Evolutionary conservation across 2,329 filamentous ascomycete species (phyloP).

Genomic region (Fusarium subtropicale): DNA sequence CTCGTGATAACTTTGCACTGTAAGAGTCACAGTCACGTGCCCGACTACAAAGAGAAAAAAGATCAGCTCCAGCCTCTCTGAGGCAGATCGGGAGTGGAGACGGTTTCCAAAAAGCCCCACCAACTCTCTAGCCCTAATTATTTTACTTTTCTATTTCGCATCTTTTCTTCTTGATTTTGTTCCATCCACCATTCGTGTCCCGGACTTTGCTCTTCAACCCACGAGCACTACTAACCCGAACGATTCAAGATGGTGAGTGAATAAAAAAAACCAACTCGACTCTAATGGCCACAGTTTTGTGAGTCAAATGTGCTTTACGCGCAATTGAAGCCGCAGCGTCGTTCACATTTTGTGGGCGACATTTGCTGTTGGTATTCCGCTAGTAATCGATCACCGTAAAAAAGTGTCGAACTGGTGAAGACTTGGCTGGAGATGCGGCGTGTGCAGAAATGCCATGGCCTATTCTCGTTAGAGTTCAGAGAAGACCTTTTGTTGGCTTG

Average conservation of each 20-base stretch:
- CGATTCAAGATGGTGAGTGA: slow-evolving; percentile 58
- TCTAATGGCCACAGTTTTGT: slow-evolving; percentile 56
- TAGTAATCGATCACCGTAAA: slow-evolving; percentile 42
- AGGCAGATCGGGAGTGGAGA: neutral
- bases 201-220: slow-evolving; percentile 52
- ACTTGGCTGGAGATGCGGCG: slow-evolving; percentile 72
- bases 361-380: slow-evolving; percentile 52
- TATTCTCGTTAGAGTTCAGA: slow-evolving; percentile 91
- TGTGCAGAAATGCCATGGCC: slow-evolving; percentile 67
- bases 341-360: slow-evolving; percentile 41
- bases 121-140: slow-evolving; percentile 54
- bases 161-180: slow-evolving; percentile 46
- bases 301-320: slow-evolving; percentile 51
- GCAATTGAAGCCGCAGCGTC: slow-evolving; percentile 52
- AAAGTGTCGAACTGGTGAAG: slow-evolving; percentile 61
- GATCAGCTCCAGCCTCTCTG: slow-evolving; percentile 15
- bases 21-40: slow-evolving; percentile 40
- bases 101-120: neutral
- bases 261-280: slow-evolving; percentile 47
- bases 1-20: slow-evolving; percentile 24
- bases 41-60: neutral
- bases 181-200: slow-evolving; percentile 48
- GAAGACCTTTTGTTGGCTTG: slow-evolving; percentile 80
- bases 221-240: slow-evolving; percentile 54
- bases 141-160: slow-evolving; percentile 45